Conservation (phyloP, 306 rosid species). For the barrel medic (Medicago truncatula) region MtrunA17r5.0-ANR NC_053046.1:43266001-43266500, state of each 20-base stretch:
- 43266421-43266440: slow-evolving; percentile 61
- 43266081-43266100: background rate
- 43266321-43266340: slow-evolving; percentile 77
- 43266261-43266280: slow-evolving; percentile 67
- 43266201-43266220: slow-evolving; percentile 68
- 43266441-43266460: slow-evolving; percentile 48
- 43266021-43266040: background rate
- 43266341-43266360: slow-evolving; percentile 76
- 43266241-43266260: slow-evolving; percentile 71
- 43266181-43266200: slow-evolving; percentile 81
- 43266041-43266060: background rate
- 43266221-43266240: slow-evolving; percentile 77
- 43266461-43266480: slow-evolving; percentile 77
- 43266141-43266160: slow-evolving; percentile 81
- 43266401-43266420: slow-evolving; percentile 77
- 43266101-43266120: background rate
- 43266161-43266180: slow-evolving; percentile 66
- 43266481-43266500: slow-evolving; percentile 68
- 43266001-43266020: too few species aligned
- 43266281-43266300: slow-evolving; percentile 75
- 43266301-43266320: slow-evolving; percentile 91
- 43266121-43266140: slow-evolving; percentile 65
- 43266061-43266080: background rate
- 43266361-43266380: slow-evolving; percentile 81
- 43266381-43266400: slow-evolving; percentile 72